Conservation (phyloP, 108 stramenopile genomes). For the Cyclostephanos tholiformis region DNA sequence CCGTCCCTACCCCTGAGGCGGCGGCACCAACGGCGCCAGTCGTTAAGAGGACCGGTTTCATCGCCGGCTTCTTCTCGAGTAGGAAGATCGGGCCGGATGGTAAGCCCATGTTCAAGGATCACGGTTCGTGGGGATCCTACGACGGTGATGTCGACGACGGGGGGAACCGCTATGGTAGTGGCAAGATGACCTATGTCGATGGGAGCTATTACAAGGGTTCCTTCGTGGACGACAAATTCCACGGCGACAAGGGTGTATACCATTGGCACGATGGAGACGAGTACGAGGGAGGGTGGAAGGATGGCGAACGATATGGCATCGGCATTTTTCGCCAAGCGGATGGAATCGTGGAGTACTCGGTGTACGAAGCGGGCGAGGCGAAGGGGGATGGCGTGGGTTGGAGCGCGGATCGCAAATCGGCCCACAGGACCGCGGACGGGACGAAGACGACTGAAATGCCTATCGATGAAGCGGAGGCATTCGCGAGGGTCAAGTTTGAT, state of each 20-base stretch:
- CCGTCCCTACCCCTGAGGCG: too few species aligned
- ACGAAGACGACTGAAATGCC: slow-evolving; percentile 13
- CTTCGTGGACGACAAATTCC: slow-evolving; percentile 29
- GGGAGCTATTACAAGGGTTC: slow-evolving; percentile 30
- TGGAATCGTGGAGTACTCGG: slow-evolving; percentile 20
- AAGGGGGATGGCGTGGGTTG: slow-evolving; percentile 35
- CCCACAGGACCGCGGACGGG: slow-evolving; percentile 17
- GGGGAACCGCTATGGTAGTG: slow-evolving; percentile 28
- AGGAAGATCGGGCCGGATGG: background rate
- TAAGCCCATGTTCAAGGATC: background rate
- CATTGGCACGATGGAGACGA: slow-evolving; percentile 34
- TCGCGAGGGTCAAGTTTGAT: slow-evolving; percentile 31
- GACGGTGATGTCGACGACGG: slow-evolving; percentile 27
- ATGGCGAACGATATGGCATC: slow-evolving; percentile 26
- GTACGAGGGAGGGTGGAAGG: slow-evolving; percentile 29
- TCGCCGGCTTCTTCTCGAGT: background rate
- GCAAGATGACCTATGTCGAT: slow-evolving; percentile 33
- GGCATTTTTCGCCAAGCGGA: slow-evolving; percentile 22
- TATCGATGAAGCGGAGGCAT: slow-evolving; percentile 22
- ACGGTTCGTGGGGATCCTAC: slow-evolving; percentile 22
- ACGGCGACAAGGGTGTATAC: slow-evolving; percentile 32
- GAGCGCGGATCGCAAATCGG: slow-evolving; percentile 29
- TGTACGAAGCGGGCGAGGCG: slow-evolving; percentile 11
- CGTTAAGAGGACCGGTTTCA: background rate
- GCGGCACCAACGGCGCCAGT: too few species aligned